These are phyloP conservation scores for Fusarium oxysporum DNA, from an alignment of 2,329 filamentous ascomycete species.

Conservation along the genomic window DNA sequence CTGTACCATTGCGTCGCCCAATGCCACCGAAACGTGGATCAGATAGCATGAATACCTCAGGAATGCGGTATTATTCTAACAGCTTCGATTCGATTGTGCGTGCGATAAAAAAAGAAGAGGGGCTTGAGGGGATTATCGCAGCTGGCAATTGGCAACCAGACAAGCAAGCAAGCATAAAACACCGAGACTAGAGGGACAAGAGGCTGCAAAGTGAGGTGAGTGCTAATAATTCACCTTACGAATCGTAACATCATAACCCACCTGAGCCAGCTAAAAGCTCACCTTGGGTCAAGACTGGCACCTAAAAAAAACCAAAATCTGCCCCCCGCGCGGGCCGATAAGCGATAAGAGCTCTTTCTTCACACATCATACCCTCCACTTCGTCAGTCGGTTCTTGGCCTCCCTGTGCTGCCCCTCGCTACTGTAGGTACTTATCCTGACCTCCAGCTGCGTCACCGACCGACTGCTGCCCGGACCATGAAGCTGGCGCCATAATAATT, in stretches of 20 bases:
- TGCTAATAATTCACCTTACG: constrained; percentile 37
- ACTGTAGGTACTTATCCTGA: constrained; percentile 12
- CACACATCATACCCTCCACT: constrained; percentile 32
- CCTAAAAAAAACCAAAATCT: constrained; percentile 8
- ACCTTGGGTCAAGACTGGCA: constrained; percentile 19
- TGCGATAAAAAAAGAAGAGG: constrained; percentile 24
- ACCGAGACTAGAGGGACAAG: constrained; percentile 33
- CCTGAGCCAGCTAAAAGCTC: constrained; percentile 24
- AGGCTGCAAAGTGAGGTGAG: constrained; percentile 30
- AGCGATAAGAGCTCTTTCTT: constrained; percentile 45
- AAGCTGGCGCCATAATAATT: constrained; percentile 48
- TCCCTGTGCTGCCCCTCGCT: constrained; percentile 27
- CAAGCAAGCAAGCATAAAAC: constrained; percentile 35
- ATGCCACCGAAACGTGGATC: constrained; percentile 37
- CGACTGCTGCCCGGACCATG: constrained; percentile 37
- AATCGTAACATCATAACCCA: constrained; percentile 35
- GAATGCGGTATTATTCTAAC: constrained; percentile 38
- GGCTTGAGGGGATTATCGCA: constrained; percentile 22
- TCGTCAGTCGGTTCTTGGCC: constrained; percentile 27
- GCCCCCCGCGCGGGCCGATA: constrained; percentile 43
- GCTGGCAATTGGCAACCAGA: neutral
- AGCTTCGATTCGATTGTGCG: constrained; percentile 30
- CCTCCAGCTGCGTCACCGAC: constrained; percentile 39
- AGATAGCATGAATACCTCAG: constrained; percentile 5
- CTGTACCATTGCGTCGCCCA: constrained; percentile 30